Percentiles rank a stretch among this genome's conserved stretches.
These are phyloP conservation scores for Phytophthora litchii DNA, from an alignment of 352 stramenopile genomes.

Conservation along the genomic window DNA sequence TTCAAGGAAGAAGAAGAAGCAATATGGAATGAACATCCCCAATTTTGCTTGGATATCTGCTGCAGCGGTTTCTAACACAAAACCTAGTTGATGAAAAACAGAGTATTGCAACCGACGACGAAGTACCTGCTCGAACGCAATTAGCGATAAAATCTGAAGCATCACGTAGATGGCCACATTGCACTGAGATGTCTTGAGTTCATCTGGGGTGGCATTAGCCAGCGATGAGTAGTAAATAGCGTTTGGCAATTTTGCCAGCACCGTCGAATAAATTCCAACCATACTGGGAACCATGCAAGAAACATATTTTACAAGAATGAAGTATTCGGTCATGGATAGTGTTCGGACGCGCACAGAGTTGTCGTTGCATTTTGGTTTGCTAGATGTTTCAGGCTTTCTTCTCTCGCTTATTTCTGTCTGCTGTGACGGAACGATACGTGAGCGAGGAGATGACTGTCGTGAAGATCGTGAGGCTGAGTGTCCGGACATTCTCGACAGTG, in stretches of 20 bases:
- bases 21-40: conserved; percentile 28
- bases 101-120: conserved; percentile 18
- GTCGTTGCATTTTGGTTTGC: neutral
- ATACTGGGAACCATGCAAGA: conserved; percentile 30
- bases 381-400: neutral
- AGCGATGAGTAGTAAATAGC: conserved; percentile 20
- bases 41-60: conserved; percentile 33
- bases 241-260: conserved; percentile 20
- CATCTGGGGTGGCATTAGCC: neutral
- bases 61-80: conserved; percentile 30
- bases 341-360: conserved; percentile 9
- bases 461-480: neutral
- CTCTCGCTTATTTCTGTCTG: conserved; percentile 3
- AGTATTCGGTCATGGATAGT: conserved; percentile 31
- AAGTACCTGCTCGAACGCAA: conserved; percentile 21
- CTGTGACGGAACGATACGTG: neutral
- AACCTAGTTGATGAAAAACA: conserved; percentile 31
- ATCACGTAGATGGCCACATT: conserved; percentile 25
- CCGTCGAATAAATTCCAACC: conserved; percentile 24
- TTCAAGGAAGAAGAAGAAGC: conserved; percentile 37
- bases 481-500: conserved; percentile 3
- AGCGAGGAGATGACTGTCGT: too few relatives aligned
- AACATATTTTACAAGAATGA: conserved; percentile 36
- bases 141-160: conserved; percentile 26
- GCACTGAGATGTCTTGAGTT: neutral